phyloP scores from a whole-genome alignment of 2,329 filamentous ascomycete species.

The Stachybotrys elegans region DNA sequence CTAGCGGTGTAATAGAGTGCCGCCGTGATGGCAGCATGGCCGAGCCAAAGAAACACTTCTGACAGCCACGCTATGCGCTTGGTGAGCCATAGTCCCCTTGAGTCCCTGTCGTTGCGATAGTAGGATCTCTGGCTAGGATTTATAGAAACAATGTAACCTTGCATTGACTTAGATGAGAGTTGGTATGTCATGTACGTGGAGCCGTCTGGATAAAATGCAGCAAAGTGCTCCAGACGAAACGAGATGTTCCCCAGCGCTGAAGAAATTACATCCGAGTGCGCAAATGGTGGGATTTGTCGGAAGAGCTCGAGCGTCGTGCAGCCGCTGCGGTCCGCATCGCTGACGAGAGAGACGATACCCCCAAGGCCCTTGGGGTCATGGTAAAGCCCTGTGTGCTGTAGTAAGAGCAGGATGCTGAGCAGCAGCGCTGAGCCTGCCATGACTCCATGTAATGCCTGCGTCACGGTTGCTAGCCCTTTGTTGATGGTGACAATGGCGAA shows the following conservation, averaged over 20 bases:
- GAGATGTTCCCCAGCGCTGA: neutral
- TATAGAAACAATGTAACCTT: neutral
- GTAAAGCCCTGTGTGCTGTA: neutral
- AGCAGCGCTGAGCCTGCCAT: neutral
- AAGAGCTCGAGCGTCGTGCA: neutral
- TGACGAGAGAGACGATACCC: neutral
- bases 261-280: neutral
- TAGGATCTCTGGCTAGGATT: neutral
- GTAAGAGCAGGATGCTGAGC: neutral
- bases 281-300: neutral
- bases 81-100: slow-evolving; percentile 1
- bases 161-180: neutral
- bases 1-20: slow-evolving; percentile 1
- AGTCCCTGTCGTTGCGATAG: neutral
- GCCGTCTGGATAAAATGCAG: neutral
- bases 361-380: neutral
- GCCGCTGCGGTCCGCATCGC: neutral
- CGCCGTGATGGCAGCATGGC: neutral
- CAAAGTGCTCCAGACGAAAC: neutral
- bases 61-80: slow-evolving; percentile 1
- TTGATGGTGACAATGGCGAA: slow-evolving; percentile 1
- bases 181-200: neutral
- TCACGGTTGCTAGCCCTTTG: neutral
- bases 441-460: neutral
- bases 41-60: slow-evolving; percentile 1